Percentiles rank a stretch among this genome's conserved stretches.
These are phyloP conservation scores for Yamadazyma diospyri DNA, from an alignment of 1,139 yeast genomes.

Conservation along the genomic window DNA sequence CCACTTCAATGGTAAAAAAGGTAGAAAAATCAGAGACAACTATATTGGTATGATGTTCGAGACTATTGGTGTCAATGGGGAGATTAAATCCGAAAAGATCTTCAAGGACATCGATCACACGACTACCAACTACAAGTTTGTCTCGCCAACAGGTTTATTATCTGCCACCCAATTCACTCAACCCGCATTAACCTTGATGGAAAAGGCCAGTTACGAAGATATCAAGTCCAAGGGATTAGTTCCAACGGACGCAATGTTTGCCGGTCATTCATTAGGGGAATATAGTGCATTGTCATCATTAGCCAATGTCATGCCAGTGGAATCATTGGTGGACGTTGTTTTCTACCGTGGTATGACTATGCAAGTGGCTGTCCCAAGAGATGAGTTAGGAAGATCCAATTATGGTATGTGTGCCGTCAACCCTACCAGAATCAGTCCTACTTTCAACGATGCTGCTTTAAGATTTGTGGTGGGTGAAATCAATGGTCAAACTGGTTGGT, in stretches of 20 bases:
- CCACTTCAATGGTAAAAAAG: slow-evolving; percentile 97
- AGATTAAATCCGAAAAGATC: slow-evolving; percentile 85
- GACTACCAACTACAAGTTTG: slow-evolving; percentile 83
- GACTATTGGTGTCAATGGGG: slow-evolving; percentile 83
- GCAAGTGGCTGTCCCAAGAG: slow-evolving; percentile 99
- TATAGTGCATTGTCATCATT: slow-evolving; percentile 95
- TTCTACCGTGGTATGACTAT: slow-evolving; percentile 99
- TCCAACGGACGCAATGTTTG: slow-evolving; percentile 90
- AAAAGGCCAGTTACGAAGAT: slow-evolving; percentile 97
- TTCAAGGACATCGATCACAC: slow-evolving; percentile 85
- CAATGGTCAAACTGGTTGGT: slow-evolving; percentile 80
- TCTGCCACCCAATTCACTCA: slow-evolving; percentile 99
- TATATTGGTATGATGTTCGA: slow-evolving; percentile 97
- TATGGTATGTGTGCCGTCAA: slow-evolving; percentile 99
- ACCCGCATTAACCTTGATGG: slow-evolving; percentile 98
- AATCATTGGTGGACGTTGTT: slow-evolving; percentile 94
- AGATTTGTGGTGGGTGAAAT: slow-evolving; percentile 93
- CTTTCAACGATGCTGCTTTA: slow-evolving; percentile 90
- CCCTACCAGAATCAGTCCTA: slow-evolving; percentile 86
- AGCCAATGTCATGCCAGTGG: slow-evolving; percentile 99
- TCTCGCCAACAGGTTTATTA: slow-evolving; percentile 89
- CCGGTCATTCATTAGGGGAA: slow-evolving; percentile 99
- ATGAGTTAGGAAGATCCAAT: slow-evolving; percentile 89
- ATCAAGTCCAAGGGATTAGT: slow-evolving; percentile 94
- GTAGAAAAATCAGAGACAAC: slow-evolving; percentile 91